Evolutionary conservation across 192 early-diverging fungal species (phyloP), one percentile per base, ranked within the genome.

Genomic region (Backusella parvicylindrica): DNA sequence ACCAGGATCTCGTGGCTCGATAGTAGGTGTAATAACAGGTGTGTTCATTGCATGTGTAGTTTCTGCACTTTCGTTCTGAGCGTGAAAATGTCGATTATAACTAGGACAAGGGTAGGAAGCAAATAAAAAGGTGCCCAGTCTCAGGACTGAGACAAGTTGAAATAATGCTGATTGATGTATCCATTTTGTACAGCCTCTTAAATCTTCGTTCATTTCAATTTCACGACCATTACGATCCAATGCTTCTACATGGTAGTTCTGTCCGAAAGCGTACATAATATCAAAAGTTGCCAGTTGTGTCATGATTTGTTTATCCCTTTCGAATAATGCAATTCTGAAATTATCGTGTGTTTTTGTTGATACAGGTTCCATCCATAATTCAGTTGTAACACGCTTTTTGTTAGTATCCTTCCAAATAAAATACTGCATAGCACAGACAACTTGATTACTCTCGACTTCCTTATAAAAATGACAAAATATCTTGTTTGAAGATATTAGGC

Each of bases 221-320:
- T 15, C 36, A 2, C 32, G 37, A 3, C 35, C 33, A n/a, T 49
- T 41, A 7, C 64, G 28, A 66, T 66, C 64, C n/a, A 23, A 16
- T 7, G 38, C 40, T 3, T 16, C 23, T 1, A 70, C 40, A 47
- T 30, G 40, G 16, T 37, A 28, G 40, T 15, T 43, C 12, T 75
- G 82, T 16, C 83, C 86, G 12, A 88, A 83, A 11, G 81, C 78
- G 73, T 83, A 73, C 9, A 86, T 84, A 16, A 84, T 78, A 78
- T 89, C 88, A 67, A 86, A 89, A 0, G 88, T 88, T 7, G 84
- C 81, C 21, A 89, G 56, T n/a, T 83, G 84, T 9, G 88, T 87
- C 18, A 88, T 63, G 2, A 83, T 33, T 53, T 77, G 72, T 23
- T 75, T 75, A 38, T 89, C 88, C 2, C 75, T 64, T 6, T 72